A percentile compares a stretch with the other conserved stretches of the same genome.
Conservation (phyloP, 2,329 filamentous ascomycete species). For the Aspergillus sp. region DNA sequence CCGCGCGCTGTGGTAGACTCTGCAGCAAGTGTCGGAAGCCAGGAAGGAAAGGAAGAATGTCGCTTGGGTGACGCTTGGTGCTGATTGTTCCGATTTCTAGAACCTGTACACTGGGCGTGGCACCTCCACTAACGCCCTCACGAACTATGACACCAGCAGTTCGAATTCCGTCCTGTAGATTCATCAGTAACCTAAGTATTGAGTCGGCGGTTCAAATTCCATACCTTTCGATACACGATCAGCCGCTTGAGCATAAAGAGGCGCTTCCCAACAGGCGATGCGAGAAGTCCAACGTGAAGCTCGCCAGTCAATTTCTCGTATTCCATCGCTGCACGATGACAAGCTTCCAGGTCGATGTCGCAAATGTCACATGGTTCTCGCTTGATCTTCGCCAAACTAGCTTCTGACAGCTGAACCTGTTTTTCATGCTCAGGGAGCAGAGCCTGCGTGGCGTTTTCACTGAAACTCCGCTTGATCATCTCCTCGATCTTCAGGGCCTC, state of each 20-base stretch:
- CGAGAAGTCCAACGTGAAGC: constrained; percentile 67
- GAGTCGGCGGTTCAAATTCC: not conserved
- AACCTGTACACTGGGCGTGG: constrained; percentile 65
- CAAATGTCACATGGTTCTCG: constrained; percentile 76
- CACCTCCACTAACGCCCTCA: constrained; percentile 63
- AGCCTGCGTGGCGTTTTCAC: constrained; percentile 93
- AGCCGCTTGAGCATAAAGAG: constrained; percentile 71
- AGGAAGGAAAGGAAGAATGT: constrained; percentile 76
- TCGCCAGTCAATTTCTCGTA: constrained; percentile 74
- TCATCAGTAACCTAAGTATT: constrained; percentile 13
- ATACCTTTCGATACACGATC: constrained; percentile 67
- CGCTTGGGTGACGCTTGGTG: constrained; percentile 67
- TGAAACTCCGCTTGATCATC: constrained; percentile 99
- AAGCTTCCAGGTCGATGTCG: constrained; percentile 69
- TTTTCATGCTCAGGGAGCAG: constrained; percentile 92
- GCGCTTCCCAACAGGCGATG: constrained; percentile 74
- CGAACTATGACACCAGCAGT: constrained; percentile 73
- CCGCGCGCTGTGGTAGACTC: constrained; percentile 58
- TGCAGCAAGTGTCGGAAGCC: constrained; percentile 62
- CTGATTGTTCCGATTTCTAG: constrained; percentile 67
- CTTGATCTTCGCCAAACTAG: constrained; percentile 83
- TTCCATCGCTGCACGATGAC: constrained; percentile 74
- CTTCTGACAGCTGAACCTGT: constrained; percentile 84
- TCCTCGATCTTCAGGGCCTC: constrained; percentile 98
- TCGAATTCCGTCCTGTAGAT: constrained; percentile 62